Base-by-base conservation (phyloP, 2,329 filamentous ascomycete species). In the Aaosphaeria arxii region DNA sequence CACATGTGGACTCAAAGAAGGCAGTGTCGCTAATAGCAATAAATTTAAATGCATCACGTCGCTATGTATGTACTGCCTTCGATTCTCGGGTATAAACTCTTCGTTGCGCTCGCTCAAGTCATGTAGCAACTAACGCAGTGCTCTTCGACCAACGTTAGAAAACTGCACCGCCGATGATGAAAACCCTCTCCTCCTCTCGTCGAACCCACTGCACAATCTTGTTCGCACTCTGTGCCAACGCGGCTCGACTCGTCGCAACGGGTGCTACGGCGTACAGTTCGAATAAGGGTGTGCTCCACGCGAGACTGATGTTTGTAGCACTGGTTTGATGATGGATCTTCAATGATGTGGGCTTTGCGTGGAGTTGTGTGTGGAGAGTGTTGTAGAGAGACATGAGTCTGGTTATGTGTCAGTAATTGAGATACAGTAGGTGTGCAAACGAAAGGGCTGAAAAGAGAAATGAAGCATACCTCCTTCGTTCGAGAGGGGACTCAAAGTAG, bases 101-200 rank as follows among this genome's bases (percentile, higher is more conserved):
- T 24, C 17, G 17, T 24, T 24, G 17, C 17, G 17, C 17, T 24
- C 17, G 17, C 17, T 24, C 17, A 2, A 24, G 17, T 24, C 17
- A 24, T 24, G 2, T 24, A 24, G 17, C 17, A 24, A 24, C 17
- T 3, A 24, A 24, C 17, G 17, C 17, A 24, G 17, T 24, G 17
- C 17, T 24, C 17, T 24, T 24, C 17, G 17, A 24, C 17, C 17
- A 24, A 36, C 30, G 28, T 47, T 40, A 79, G 53, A 78, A 79
- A 17, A 97, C 92, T 40, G 91, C 94, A n/a, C 94, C 95, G 1
- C 94, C 94, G 64, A 99, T 94, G 50, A 99, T 96, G 65, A 99
- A 99, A 5, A 97, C 76, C 48, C 94, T 79, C 71, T 97, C 91
- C 71, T 97, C 92, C 71, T 99, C 94, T 56, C 85, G 80, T 64